A percentile compares a stretch with the other conserved stretches of the same genome.
These are phyloP conservation scores for Tuber indicum DNA, from an alignment of 495 filamentous ascomycete genomes.

Conservation along the genomic window DNA sequence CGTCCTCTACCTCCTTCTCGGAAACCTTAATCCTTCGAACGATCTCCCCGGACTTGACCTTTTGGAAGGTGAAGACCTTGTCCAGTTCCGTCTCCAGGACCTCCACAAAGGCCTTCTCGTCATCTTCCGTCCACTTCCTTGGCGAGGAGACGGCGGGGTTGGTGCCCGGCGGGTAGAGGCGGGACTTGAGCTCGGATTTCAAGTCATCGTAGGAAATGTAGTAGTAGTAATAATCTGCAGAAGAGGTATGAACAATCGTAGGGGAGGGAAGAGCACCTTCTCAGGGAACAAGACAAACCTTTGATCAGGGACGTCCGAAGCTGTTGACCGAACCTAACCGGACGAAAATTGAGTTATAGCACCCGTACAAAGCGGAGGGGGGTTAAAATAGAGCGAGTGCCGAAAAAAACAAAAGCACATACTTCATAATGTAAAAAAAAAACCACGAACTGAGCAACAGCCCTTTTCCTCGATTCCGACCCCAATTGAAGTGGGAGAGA, in stretches of 20 bases:
- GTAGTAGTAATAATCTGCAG: slow-evolving; percentile 77
- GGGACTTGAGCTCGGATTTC: slow-evolving; percentile 70
- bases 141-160: slow-evolving; percentile 51
- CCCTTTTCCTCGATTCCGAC: slow-evolving; percentile 6
- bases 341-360: slow-evolving; percentile 15
- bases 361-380: slow-evolving; percentile 10
- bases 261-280: background rate
- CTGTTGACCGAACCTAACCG: slow-evolving; percentile 89
- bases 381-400: background rate
- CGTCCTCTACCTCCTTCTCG: slow-evolving; percentile 82
- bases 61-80: slow-evolving; percentile 94
- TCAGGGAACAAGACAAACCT: slow-evolving; percentile 27
- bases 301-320: slow-evolving; percentile 85
- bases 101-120: slow-evolving; percentile 81
- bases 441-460: slow-evolving; percentile 8
- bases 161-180: slow-evolving; percentile 50
- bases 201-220: slow-evolving; percentile 96
- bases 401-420: slow-evolving; percentile 14
- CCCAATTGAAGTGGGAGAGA: slow-evolving; percentile 14
- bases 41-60: slow-evolving; percentile 91
- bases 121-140: slow-evolving; percentile 79
- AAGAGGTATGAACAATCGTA: background rate
- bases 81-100: slow-evolving; percentile 86
- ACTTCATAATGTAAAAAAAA: slow-evolving; percentile 31
- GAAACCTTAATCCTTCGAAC: slow-evolving; percentile 75